phyloP scores from a whole-genome alignment of 768 basidiomycete genomes.

The Tulasnella sp. region DNA sequence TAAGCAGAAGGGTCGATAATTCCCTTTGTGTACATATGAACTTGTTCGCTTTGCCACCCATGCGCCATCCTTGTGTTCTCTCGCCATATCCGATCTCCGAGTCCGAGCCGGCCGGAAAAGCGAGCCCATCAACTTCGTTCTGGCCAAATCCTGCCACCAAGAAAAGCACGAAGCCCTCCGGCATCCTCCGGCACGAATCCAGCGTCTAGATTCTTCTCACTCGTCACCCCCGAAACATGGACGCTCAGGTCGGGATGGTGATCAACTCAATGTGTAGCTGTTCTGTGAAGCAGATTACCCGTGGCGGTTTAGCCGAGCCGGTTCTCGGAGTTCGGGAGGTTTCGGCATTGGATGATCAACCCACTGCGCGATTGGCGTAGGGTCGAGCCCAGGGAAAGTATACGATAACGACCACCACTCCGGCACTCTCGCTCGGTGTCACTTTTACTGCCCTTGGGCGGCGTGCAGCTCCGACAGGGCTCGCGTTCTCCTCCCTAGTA shows the following conservation, averaged over 20 bases:
- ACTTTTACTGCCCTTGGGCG: background rate
- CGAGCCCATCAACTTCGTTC: background rate
- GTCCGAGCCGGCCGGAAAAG: background rate
- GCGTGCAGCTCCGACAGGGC: background rate
- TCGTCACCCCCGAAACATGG: background rate
- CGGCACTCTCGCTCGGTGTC: background rate
- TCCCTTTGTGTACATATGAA: background rate
- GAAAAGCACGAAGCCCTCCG: background rate
- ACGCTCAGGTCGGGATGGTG: background rate
- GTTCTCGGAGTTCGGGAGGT: background rate
- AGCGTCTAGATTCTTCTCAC: background rate
- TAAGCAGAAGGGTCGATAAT: background rate
- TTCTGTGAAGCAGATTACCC: background rate
- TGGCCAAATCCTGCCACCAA: background rate
- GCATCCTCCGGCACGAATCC: background rate
- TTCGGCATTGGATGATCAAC: constrained; percentile 2
- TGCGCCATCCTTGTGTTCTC: background rate
- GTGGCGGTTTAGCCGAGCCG: background rate
- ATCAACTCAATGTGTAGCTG: background rate
- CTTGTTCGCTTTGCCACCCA: background rate
- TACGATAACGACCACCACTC: background rate
- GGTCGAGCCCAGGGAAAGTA: constrained; percentile 9
- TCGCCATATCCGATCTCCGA: background rate
- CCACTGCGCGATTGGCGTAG: background rate
- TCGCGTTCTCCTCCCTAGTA: background rate